Evolutionary conservation across 371 early-diverging fungal species (phyloP).

Genomic region (Mucor racemosus): DNA sequence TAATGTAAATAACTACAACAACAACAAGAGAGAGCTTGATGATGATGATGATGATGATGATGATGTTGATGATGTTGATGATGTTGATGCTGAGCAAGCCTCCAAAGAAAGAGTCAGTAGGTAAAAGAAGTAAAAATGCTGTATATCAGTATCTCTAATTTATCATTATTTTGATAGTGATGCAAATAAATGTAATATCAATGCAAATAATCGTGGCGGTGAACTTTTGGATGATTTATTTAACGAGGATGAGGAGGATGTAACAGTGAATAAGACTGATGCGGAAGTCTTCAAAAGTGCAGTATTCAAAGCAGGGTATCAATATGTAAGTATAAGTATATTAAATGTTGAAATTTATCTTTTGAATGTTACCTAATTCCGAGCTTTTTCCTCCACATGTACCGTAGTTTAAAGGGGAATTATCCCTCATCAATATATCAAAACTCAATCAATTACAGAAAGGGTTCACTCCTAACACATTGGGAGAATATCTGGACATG

Average conservation of each 20-base stretch:
- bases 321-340: not conserved
- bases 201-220: no score
- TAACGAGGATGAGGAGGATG: not conserved
- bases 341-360: no score
- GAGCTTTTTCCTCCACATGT: not conserved
- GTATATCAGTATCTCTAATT: no score
- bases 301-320: conserved; percentile 3
- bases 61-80: no score
- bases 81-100: no score
- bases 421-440: not conserved
- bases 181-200: no score
- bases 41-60: no score
- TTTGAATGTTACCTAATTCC: no score
- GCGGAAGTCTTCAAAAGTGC: not conserved
- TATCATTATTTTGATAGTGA: no score
- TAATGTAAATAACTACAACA: not conserved
- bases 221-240: no score
- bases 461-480: not conserved
- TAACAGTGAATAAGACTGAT: not conserved
- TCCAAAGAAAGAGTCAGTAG: no score
- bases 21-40: not conserved
- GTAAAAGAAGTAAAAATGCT: no score
- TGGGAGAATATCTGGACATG: not conserved
- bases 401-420: not conserved
- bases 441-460: not conserved